These are phyloP conservation scores for Phytophthora cajani DNA, from an alignment of 352 stramenopile genomes.

Conservation along the genomic window DNA sequence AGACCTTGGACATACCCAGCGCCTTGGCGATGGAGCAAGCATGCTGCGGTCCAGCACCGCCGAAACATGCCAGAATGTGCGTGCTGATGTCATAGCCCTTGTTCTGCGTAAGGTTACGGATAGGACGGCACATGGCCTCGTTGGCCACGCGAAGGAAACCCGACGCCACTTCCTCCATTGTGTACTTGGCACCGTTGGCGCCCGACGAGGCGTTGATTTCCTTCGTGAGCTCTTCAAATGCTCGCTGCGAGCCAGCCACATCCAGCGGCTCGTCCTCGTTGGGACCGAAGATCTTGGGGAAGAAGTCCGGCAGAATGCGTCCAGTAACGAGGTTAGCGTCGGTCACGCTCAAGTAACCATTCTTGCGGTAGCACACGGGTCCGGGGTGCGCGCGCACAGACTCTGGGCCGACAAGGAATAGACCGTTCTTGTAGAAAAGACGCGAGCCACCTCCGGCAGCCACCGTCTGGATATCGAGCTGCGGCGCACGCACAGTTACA, in stretches of 20 bases:
- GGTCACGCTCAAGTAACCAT: conserved; percentile 96
- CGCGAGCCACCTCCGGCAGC: conserved; percentile 96
- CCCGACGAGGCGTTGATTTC: conserved; percentile 86
- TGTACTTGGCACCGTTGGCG: conserved; percentile 69
- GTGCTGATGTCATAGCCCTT: conserved; percentile 97
- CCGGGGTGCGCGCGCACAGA: conserved; percentile 97
- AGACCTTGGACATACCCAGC: conserved; percentile 97
- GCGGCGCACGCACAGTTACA: conserved; percentile 96
- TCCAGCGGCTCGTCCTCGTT: conserved; percentile 98
- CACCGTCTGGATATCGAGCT: conserved; percentile 99
- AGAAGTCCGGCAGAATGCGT: conserved; percentile 96
- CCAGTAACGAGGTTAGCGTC: conserved; percentile 99
- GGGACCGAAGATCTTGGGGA: conserved; percentile 98
- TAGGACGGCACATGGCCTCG: conserved; percentile 99
- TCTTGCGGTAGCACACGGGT: conserved; percentile 97
- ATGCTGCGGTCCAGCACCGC: conserved; percentile 97
- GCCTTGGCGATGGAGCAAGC: conserved; percentile 96
- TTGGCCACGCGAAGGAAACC: conserved; percentile 99
- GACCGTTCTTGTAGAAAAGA: conserved; percentile 96
- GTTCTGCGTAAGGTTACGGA: conserved; percentile 99
- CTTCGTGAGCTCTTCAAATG: conserved; percentile 92
- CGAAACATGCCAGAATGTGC: conserved; percentile 98
- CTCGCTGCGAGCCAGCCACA: conserved; percentile 90
- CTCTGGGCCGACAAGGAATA: conserved; percentile 98
- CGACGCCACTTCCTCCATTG: conserved; percentile 95